phyloP scores from a whole-genome alignment of 2,329 filamentous ascomycete genomes.

The Fusarium pininemorale region DNA sequence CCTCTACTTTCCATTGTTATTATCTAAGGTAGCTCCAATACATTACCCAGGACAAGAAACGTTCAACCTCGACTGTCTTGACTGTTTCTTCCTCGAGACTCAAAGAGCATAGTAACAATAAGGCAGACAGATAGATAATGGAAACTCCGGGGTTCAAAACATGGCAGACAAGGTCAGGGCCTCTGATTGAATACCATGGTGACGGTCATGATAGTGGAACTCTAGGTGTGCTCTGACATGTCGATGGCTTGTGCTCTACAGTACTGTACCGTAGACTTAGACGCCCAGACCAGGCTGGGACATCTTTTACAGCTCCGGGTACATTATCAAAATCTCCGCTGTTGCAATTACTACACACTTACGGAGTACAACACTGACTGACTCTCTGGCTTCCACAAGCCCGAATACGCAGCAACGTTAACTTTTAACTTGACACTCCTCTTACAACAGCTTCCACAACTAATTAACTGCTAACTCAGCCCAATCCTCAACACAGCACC shows the following conservation, averaged over 20 bases:
- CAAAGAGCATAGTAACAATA: not conserved
- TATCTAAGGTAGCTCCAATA: not conserved
- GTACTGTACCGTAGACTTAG: not conserved
- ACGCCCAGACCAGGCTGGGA: not conserved
- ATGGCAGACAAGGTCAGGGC: slow-evolving; percentile 2
- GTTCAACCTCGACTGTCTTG: not conserved
- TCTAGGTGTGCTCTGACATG: slow-evolving; percentile 30
- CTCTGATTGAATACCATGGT: slow-evolving; percentile 30
- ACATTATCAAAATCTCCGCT: slow-evolving; percentile 15
- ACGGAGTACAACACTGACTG: not conserved
- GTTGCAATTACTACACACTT: slow-evolving; percentile 8
- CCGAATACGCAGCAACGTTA: slow-evolving; percentile 26
- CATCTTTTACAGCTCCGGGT: slow-evolving; percentile 23
- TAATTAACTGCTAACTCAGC: not conserved
- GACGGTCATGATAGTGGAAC: slow-evolving; percentile 34
- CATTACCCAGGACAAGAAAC: not conserved
- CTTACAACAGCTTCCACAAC: not conserved
- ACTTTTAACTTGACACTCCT: not conserved
- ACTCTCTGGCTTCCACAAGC: not conserved
- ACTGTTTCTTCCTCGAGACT: slow-evolving; percentile 2
- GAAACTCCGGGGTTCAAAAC: slow-evolving; percentile 4
- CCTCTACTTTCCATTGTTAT: too few relatives aligned
- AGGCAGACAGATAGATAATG: not conserved
- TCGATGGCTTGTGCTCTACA: slow-evolving; percentile 27
- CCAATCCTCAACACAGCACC: not conserved